phyloP scores from a whole-genome alignment of 2,329 filamentous ascomycete species.

The Penicillium sp. region DNA sequence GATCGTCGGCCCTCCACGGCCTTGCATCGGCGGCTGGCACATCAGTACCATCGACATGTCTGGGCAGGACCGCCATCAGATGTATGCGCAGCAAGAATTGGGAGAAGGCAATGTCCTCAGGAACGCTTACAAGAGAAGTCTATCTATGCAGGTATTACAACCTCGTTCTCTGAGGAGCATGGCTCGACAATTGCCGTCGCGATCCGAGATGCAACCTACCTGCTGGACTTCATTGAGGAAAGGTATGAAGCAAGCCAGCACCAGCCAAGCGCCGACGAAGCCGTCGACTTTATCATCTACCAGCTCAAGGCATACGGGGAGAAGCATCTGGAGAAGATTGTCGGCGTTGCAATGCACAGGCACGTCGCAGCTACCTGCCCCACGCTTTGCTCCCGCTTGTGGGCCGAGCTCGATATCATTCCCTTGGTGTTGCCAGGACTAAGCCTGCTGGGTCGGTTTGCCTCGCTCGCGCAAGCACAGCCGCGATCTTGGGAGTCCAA shows the following conservation, averaged over 20 bases:
- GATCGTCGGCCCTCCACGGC: slow-evolving; percentile 33
- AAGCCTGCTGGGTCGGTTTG: slow-evolving; percentile 16
- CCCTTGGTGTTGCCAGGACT: slow-evolving; percentile 62
- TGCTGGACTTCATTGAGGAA: slow-evolving; percentile 70
- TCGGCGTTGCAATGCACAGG: slow-evolving; percentile 70
- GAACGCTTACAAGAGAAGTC: slow-evolving; percentile 28
- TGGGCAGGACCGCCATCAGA: slow-evolving; percentile 43
- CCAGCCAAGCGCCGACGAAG: slow-evolving; percentile 43
- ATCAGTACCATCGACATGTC: slow-evolving; percentile 33
- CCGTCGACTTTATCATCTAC: slow-evolving; percentile 62
- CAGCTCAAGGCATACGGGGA: slow-evolving; percentile 62
- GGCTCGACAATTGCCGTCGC: slow-evolving; percentile 65
- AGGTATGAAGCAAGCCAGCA: slow-evolving; percentile 52
- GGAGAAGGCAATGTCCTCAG: background rate
- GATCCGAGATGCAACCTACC: slow-evolving; percentile 73
- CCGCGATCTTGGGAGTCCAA: slow-evolving; percentile 51
- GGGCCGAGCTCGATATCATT: slow-evolving; percentile 75
- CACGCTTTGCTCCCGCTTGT: slow-evolving; percentile 67
- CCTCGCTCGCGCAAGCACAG: slow-evolving; percentile 27
- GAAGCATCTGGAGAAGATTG: slow-evolving; percentile 70
- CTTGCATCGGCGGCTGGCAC: slow-evolving; percentile 36
- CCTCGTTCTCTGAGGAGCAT: slow-evolving; percentile 37
- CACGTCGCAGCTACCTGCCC: slow-evolving; percentile 63
- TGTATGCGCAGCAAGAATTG: slow-evolving; percentile 26
- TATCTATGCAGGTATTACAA: slow-evolving; percentile 46